Evolutionary conservation across 177 flowering plant genomes (phyloP), one percentile per base, ranked within the genome.

Genomic region (Vitis hybrid): DNA sequence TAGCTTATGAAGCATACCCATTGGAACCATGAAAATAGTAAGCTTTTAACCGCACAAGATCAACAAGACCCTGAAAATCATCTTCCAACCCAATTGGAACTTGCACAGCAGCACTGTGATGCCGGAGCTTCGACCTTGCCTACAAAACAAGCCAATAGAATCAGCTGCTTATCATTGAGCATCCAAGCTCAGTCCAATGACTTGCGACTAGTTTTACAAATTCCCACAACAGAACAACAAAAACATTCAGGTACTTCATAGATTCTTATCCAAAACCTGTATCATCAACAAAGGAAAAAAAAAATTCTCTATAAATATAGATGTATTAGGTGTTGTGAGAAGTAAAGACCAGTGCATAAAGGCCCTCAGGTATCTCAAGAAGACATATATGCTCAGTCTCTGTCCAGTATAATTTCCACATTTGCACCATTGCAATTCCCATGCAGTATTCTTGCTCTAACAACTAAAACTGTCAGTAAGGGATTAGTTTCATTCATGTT

Each of bases 61-160:
- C 99, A 66, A 96, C 77, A 78, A 96, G 97, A 72, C 98, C 99
- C 82, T 90, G 80, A 71, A 96, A 90, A 50, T 94, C 80, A 1
- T 96, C 99, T 78, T 96, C 99, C 81, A 96, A 79, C 31, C 99
- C 99, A 74, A 96, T 92, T 31, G 99, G 99, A 67, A 92, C 90
- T 83, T 96, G 99, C 52, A 96, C 88, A 16, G 99, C 99, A 74
- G 99, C 99, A 88, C 90, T 86, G 67, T 96, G 97, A 79, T 96
- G 98, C 50, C 98, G 90, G 53, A 96, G 95, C 79, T 93, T 96
- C 5, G 97, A 70, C 79, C 99, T 89, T 61, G 98, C 94, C 98
- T 96, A 56, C 59, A 69, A 65, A 48, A 65, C 51, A 71, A 66
- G 26, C 61, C 26, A 15, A 62, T 53, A 13, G 22, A 56, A 29